These are phyloP conservation scores for Limonium bicolor DNA, from an alignment of 148 eudicot species.

Conservation along the genomic window DNA sequence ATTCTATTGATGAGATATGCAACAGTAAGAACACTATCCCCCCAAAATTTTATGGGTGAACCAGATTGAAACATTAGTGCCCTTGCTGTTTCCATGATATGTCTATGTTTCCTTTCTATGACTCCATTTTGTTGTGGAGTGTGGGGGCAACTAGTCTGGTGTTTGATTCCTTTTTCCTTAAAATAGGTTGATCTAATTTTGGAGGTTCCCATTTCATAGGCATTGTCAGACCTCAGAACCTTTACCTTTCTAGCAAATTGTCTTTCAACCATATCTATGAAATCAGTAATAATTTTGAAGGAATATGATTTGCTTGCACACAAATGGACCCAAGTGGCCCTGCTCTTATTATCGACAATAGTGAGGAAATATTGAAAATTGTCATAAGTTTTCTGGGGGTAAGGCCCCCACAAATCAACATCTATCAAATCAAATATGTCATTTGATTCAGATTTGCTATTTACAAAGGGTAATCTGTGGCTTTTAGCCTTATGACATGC, in stretches of 20 bases:
- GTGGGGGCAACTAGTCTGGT: neutral
- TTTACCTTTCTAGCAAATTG: neutral
- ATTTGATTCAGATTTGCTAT: too few relatives aligned
- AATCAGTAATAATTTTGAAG: neutral
- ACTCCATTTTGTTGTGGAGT: neutral
- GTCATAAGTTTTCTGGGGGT: neutral
- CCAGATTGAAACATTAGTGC: neutral
- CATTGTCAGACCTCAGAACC: neutral
- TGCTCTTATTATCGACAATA: neutral
- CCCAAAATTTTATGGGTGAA: neutral
- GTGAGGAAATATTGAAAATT: neutral
- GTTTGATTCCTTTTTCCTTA: neutral
- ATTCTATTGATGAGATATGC: neutral
- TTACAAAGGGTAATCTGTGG: too few relatives aligned
- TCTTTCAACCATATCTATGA: neutral
- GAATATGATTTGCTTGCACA: neutral
- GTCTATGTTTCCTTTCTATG: neutral
- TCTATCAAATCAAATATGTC: neutral
- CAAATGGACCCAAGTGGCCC: neutral
- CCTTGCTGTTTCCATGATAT: neutral
- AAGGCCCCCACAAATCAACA: neutral
- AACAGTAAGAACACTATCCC: neutral
- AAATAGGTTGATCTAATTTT: neutral
- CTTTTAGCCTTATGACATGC: too few relatives aligned
- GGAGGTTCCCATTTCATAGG: neutral